These are phyloP conservation scores for Melampsora americana DNA, from an alignment of 1,284 basidiomycete genomes.

Conservation along the genomic window DNA sequence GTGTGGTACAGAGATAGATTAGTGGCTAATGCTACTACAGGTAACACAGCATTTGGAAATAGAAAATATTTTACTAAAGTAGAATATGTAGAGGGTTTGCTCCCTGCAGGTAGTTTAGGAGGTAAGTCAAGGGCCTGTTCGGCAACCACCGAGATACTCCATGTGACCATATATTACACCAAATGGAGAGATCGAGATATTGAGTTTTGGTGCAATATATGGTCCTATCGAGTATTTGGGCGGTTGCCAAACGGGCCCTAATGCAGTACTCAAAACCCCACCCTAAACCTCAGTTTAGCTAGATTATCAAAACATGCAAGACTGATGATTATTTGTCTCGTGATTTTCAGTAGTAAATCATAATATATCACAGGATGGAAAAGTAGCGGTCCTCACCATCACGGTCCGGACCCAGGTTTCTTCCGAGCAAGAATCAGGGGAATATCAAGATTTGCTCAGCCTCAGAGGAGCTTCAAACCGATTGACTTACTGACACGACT, in stretches of 20 bases:
- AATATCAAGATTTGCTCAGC: not conserved
- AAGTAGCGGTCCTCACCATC: conserved; percentile 1
- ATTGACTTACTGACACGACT: too few species aligned
- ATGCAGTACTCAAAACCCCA: not conserved
- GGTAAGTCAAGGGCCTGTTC: too few species aligned
- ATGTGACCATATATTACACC: too few species aligned
- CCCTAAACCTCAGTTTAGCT: not conserved
- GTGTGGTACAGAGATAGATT: not conserved
- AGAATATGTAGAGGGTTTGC: conserved; percentile 1
- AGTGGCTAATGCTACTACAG: not conserved
- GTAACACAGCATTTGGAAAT: not conserved
- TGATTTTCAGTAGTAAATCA: not conserved
- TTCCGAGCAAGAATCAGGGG: not conserved
- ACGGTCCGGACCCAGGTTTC: not conserved
- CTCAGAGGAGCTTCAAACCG: too few species aligned
- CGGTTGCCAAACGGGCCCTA: too few species aligned
- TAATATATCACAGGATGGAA: conserved; percentile 8
- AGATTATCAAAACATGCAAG: not conserved
- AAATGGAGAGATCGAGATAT: too few species aligned
- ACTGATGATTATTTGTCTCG: not conserved
- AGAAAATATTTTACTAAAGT: not conserved
- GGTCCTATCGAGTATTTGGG: too few species aligned
- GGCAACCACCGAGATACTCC: too few species aligned
- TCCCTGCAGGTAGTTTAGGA: not conserved
- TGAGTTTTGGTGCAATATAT: too few species aligned